phyloP scores from a whole-genome alignment of 805 yeast genomes.

The Sugiyamaella valdiviana region DNA sequence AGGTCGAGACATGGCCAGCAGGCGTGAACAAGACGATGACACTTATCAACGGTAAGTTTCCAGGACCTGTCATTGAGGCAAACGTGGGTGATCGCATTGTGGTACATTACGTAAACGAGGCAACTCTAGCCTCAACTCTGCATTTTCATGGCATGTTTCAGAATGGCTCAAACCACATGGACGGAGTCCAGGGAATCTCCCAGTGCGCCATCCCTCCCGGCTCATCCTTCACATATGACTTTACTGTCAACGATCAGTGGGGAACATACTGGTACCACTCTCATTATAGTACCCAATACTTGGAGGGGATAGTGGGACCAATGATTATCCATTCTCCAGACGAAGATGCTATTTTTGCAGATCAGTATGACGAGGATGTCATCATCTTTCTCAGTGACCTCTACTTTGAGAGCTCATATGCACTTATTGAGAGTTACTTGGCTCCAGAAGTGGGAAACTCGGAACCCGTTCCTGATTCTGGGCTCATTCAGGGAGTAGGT shows the following conservation, averaged over 20 bases:
- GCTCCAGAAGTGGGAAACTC: slow-evolving; percentile 38
- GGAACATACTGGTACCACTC: slow-evolving; percentile 57
- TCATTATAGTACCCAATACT: slow-evolving; percentile 42
- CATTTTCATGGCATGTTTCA: slow-evolving; percentile 52
- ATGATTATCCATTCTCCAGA: slow-evolving; percentile 38
- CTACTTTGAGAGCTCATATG: slow-evolving; percentile 35
- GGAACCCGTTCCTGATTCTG: slow-evolving; percentile 37
- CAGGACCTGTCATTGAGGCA: slow-evolving; percentile 44
- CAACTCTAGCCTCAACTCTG: slow-evolving; percentile 37
- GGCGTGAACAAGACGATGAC: slow-evolving; percentile 30
- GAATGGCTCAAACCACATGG: slow-evolving; percentile 42
- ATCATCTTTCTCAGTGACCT: slow-evolving; percentile 38
- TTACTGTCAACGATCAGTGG: slow-evolving; percentile 36
- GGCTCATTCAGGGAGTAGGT: slow-evolving; percentile 38
- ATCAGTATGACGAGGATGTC: slow-evolving; percentile 28
- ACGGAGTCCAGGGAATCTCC: slow-evolving; percentile 47
- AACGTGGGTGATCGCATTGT: slow-evolving; percentile 34
- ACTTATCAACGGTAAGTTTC: slow-evolving; percentile 41
- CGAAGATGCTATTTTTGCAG: slow-evolving; percentile 29
- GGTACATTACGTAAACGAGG: slow-evolving; percentile 36
- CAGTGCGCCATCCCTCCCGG: slow-evolving; percentile 48
- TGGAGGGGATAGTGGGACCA: slow-evolving; percentile 46
- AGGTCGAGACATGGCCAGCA: slow-evolving; percentile 20
- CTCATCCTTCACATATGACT: slow-evolving; percentile 37
- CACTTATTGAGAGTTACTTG: slow-evolving; percentile 32